Evolutionary conservation across 306 rosid species (phyloP), one percentile per base, ranked within the genome.

Genomic region (Gastrolobium villosum): DNA sequence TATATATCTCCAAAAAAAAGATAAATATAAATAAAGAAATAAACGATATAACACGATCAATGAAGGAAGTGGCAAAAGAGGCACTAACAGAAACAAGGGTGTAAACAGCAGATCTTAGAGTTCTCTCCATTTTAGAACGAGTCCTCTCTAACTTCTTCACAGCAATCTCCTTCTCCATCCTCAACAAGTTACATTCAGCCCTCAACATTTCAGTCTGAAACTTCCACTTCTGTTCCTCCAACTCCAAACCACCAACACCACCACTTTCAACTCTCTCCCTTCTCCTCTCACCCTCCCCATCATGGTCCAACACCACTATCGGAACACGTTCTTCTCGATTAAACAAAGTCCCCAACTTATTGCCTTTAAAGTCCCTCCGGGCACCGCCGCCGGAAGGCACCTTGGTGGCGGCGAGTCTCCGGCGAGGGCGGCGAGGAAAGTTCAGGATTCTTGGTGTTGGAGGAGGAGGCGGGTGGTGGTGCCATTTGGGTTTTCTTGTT

Each of bases 191-290:
- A 63, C 99, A 95, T 87, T 95, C 99, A 0, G 98, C 97, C 59
- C 98, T 95, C 89, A 95, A 67, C 91, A 92, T 91, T 79, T 95
- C 99, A 0, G 93, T 96, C 77, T 91, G 96, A 87, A 95, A 91
- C 88, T 92, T 86, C 97, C 99, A 92, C 61, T 88, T 93, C 63
- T 89, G 93, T 77, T 91, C 97, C 43, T 87, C 97, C 76, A 80
- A 59, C 13, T 9, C 83, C 64, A 60, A 56, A 66, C 80, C 74
- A 50, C 52, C 73, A 45, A 46, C 70, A 6, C 11, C 63, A 4
- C 77, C 52, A 37, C 60, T 84, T 55, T 70, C 81, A 28, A 88
- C 94, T 71, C 92, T 90, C 78, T 66, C 96, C 76, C 85, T 78
- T 31, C 94, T 88, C 72, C 88, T 80, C 77, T 82, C 76, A 40